Conservation (phyloP, 2,329 filamentous ascomycete genomes). For the Aspergillus chevalieri region DNA sequence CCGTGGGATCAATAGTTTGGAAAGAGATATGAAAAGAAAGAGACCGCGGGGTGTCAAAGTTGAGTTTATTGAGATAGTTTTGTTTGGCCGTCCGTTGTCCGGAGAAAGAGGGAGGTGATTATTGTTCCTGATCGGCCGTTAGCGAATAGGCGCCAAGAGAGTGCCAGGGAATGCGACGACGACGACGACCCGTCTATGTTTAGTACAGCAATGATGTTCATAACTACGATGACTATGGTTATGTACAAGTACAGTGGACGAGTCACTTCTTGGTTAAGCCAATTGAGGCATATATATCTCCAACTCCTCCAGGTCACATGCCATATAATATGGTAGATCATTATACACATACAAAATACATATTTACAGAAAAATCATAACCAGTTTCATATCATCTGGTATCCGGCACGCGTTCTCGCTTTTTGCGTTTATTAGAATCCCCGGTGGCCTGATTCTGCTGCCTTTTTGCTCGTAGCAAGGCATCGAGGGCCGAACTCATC, state of each 20-base stretch:
- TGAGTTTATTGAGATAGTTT: neutral
- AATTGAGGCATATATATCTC: too few species aligned
- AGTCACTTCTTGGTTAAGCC: too few species aligned
- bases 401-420: too few species aligned
- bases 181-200: neutral
- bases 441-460: neutral
- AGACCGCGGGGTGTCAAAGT: neutral
- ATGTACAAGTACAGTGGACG: too few species aligned
- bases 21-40: neutral
- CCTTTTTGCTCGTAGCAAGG: constrained; percentile 5
- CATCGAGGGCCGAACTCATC: constrained; percentile 10
- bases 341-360: neutral
- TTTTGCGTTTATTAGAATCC: too few species aligned
- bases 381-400: neutral
- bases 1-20: constrained; percentile 4
- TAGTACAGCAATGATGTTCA: neutral
- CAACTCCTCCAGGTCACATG: too few species aligned
- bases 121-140: constrained; percentile 4
- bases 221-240: neutral
- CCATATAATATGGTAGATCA: neutral
- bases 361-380: neutral
- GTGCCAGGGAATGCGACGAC: constrained; percentile 1
- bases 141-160: neutral
- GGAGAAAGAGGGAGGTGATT: constrained; percentile 5
- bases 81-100: too few species aligned